Percentiles rank a stretch among this genome's conserved stretches.
phyloP scores from a whole-genome alignment of 225 moss, liverwort and hornwort genomes.

The Physcomitrium patens region DNA sequence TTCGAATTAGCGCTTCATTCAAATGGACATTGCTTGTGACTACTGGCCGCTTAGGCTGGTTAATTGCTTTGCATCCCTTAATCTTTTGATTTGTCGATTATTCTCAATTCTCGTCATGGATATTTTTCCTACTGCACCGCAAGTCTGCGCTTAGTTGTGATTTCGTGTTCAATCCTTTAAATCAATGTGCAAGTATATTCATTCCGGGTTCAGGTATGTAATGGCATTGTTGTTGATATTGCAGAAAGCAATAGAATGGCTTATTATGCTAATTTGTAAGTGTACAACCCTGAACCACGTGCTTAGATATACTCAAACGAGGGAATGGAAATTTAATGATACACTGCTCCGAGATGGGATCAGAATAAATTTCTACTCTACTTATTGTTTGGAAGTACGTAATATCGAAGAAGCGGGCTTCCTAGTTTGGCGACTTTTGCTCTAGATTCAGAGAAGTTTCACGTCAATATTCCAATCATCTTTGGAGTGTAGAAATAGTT shows the following conservation, averaged over 20 bases:
- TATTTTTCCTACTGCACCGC: neutral
- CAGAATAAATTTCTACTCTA: neutral
- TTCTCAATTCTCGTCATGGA: neutral
- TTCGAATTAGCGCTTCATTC: neutral
- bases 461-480: neutral
- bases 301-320: neutral
- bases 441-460: neutral
- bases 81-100: neutral
- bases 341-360: neutral
- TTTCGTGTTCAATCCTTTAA: neutral
- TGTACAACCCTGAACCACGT: neutral
- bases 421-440: neutral
- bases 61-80: neutral
- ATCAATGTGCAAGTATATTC: neutral
- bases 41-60: neutral
- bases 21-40: neutral
- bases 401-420: neutral
- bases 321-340: neutral
- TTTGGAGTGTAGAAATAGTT: neutral
- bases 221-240: conserved; percentile 6
- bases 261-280: neutral
- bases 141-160: neutral
- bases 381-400: neutral
- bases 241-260: neutral
- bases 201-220: neutral